Conservation (phyloP, 208 protist genomes). For the Acanthamoeba healyi region DNA sequence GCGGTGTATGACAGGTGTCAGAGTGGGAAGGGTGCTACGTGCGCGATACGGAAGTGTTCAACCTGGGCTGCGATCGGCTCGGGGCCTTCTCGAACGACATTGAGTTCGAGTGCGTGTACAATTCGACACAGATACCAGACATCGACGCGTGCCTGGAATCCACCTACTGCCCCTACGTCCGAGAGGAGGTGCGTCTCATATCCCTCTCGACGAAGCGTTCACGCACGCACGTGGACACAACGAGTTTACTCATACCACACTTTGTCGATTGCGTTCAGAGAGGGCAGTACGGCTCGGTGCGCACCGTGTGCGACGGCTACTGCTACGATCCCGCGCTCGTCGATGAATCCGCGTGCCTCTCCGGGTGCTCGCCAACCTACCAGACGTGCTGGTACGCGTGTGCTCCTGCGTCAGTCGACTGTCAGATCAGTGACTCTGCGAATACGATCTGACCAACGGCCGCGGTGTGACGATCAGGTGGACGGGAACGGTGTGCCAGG, state of each 20-base stretch:
- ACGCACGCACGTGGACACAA: no score
- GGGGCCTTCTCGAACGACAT: constrained; percentile 17
- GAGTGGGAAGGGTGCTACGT: constrained; percentile 37
- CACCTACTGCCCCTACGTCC: not conserved
- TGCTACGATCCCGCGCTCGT: not conserved
- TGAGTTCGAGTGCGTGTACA: constrained; percentile 9
- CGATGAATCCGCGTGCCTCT: not conserved
- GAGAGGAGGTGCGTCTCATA: not conserved
- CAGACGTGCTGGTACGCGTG: not conserved
- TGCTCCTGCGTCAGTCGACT: not conserved
- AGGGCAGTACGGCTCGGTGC: not conserved
- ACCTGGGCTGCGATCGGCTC: not conserved
- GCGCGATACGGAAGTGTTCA: not conserved
- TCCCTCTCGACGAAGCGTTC: not conserved
- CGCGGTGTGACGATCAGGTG: no score
- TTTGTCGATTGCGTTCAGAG: not conserved
- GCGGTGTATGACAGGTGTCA: not conserved
- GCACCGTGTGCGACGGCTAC: constrained; percentile 17
- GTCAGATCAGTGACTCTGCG: not conserved
- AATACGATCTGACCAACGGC: no score
- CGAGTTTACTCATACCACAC: no score
- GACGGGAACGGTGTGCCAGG: not conserved
- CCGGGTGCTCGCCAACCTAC: not conserved
- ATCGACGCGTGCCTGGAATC: not conserved
- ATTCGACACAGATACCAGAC: not conserved